Base-by-base conservation (phyloP, 345 rosid genomes). In the Eucalyptus pauciflora region DNA sequence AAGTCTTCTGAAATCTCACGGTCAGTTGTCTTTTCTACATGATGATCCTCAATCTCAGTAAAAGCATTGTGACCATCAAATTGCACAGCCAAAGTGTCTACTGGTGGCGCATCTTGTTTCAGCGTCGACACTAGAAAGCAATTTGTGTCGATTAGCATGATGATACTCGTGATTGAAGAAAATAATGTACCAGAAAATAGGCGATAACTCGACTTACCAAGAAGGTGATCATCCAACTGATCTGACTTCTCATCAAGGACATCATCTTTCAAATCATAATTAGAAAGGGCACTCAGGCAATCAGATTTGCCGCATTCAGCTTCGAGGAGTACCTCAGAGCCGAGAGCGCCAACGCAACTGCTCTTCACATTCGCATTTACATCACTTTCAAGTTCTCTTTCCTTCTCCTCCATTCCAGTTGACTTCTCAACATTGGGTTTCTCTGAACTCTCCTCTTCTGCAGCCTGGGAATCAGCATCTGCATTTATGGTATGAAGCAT, bases 381-480 rank as follows among this genome's bases (percentile, higher is more conserved):
- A 80, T 86, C 52, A 87, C 46, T 62, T 50, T 12, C 89, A 22
- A 22, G 88, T 64, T 27, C 27, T 41, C 67, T 25, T 85, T 37
- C 24, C 64, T 49, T 62, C 18, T 89, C 69, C 18, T 86, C 85
- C 50, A 71, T 83, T 90, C 90, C 91, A 25, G 46, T 51, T 17
- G 87, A 86, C 29, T 86, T n/a, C 56, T 50, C 60, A 86, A 24
- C 43, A 20, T 85, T 88, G 86, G 49, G 8, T 67, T 69, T 56
- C 46, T 27, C 88, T 67, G 50, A 13, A 46, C 50, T 69, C 33
- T 46, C 41, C 7, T n/a, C 93, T 87, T 87, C 87, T 86, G 71
- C 90, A 31, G 92, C 69, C 58, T 76, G 31, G 46, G 81, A 89
- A 87, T 89, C 89, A n/a, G 64, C 16, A 58, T 88, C 92, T 85